Conservation (phyloP, 108 stramenopile species). For the Nitzschia sp. region DNA sequence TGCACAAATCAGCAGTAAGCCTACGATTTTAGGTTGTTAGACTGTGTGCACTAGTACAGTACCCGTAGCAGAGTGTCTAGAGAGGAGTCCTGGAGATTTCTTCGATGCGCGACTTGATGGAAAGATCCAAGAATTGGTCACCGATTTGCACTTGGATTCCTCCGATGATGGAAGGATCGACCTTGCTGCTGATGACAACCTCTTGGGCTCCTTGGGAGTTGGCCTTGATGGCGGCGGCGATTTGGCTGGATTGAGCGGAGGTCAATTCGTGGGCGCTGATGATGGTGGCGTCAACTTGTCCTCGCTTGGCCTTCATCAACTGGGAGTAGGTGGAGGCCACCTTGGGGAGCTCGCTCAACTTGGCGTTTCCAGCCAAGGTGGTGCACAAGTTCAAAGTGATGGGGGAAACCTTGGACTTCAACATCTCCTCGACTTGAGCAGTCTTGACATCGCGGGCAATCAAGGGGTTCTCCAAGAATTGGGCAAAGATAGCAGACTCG, state of each 20-base stretch:
- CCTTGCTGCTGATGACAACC: constrained; percentile 75
- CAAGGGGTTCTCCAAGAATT: constrained; percentile 88
- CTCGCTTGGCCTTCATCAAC: constrained; percentile 94
- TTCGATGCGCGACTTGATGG: constrained; percentile 87
- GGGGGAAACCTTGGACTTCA: constrained; percentile 55
- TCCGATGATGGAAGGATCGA: constrained; percentile 89
- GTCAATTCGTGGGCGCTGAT: constrained; percentile 79
- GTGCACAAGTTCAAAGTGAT: constrained; percentile 89
- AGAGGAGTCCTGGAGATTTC: constrained; percentile 73
- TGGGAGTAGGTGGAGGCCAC: constrained; percentile 70
- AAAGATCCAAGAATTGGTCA: constrained; percentile 96
- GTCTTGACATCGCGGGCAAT: constrained; percentile 80
- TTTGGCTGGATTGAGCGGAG: constrained; percentile 63
- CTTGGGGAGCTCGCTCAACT: constrained; percentile 72
- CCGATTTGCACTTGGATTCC: constrained; percentile 97
- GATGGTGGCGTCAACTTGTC: constrained; percentile 93
- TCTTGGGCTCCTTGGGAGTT: constrained; percentile 74
- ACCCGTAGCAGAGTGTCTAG: constrained; percentile 29
- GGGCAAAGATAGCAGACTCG: constrained; percentile 55
- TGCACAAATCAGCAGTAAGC: neutral
- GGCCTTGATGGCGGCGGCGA: constrained; percentile 79
- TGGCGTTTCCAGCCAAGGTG: constrained; percentile 92
- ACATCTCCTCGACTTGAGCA: constrained; percentile 52
- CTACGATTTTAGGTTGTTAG: neutral
- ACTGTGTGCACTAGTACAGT: neutral